A percentile compares a stretch with the other conserved stretches of the same genome.
phyloP scores from a whole-genome alignment of 345 rosid species.

The Citrus cavaleriei region DNA sequence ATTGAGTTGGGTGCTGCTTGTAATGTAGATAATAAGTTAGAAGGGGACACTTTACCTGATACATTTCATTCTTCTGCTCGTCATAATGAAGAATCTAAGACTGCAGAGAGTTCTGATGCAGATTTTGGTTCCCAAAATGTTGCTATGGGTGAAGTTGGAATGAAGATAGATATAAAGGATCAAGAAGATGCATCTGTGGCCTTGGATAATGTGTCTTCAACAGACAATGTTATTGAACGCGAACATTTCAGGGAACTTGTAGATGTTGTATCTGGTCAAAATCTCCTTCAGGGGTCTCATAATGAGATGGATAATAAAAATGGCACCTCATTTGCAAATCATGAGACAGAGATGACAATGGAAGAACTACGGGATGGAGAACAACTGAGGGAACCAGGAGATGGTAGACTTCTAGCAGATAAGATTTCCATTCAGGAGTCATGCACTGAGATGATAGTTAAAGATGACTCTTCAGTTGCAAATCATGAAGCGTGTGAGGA shows the following conservation, averaged over 20 bases:
- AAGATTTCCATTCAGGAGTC: constrained; percentile 16
- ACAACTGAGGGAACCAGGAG: constrained; percentile 8
- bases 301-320: constrained; percentile 22
- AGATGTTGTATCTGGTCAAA: constrained; percentile 21
- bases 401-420: constrained; percentile 16
- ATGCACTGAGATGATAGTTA: constrained; percentile 11
- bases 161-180: constrained; percentile 16
- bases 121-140: constrained; percentile 14
- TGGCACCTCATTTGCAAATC: constrained; percentile 18
- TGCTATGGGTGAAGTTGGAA: constrained; percentile 14
- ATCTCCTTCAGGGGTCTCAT: constrained; percentile 8
- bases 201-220: constrained; percentile 17
- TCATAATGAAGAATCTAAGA: constrained; percentile 17
- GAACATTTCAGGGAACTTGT: constrained; percentile 24
- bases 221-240: constrained; percentile 18
- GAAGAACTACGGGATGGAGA: constrained; percentile 21
- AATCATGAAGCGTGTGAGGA: constrained; percentile 21
- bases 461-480: constrained; percentile 15
- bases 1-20: neutral
- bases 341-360: constrained; percentile 17
- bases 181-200: constrained; percentile 15
- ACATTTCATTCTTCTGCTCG: constrained; percentile 3
- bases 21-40: constrained; percentile 1
- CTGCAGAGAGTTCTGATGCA: constrained; percentile 16
- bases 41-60: constrained; percentile 5